Conservation (phyloP, 225 moss, liverwort and hornwort species). For the Pseudoscleropodium purum region DNA sequence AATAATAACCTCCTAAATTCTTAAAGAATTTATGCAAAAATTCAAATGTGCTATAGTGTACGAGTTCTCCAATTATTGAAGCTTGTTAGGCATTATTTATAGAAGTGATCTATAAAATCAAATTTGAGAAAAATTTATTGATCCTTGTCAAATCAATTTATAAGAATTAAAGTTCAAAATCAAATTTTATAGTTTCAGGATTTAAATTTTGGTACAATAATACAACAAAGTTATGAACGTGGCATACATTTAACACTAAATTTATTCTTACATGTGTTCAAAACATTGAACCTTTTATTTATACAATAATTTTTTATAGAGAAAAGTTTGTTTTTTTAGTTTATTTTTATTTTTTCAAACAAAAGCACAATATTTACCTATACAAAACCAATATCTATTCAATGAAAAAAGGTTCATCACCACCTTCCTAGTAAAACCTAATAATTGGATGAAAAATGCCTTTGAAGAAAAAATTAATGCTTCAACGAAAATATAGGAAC, state of each 20-base stretch:
- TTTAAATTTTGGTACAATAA: background rate
- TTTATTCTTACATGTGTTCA: background rate
- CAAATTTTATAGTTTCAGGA: background rate
- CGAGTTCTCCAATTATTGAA: background rate
- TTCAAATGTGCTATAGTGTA: background rate
- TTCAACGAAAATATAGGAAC: background rate
- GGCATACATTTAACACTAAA: background rate
- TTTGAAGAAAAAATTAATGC: background rate
- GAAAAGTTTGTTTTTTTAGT: background rate
- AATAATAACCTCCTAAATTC: background rate
- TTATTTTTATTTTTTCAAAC: background rate
- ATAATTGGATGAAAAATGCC: background rate
- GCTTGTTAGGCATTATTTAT: background rate
- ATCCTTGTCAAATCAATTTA: background rate
- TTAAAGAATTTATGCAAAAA: background rate
- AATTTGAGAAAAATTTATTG: background rate
- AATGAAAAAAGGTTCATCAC: background rate
- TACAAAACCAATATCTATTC: background rate
- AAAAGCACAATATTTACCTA: background rate
- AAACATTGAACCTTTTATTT: background rate
- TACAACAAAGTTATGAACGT: background rate
- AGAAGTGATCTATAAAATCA: background rate
- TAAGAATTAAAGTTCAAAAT: background rate
- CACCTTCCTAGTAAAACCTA: background rate
- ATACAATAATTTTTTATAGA: background rate